A percentile compares a stretch with the other conserved stretches of the same genome.
phyloP scores from a whole-genome alignment of 176 grass and related monocot genomes.

The Tillandsia leiboldiana region DNA sequence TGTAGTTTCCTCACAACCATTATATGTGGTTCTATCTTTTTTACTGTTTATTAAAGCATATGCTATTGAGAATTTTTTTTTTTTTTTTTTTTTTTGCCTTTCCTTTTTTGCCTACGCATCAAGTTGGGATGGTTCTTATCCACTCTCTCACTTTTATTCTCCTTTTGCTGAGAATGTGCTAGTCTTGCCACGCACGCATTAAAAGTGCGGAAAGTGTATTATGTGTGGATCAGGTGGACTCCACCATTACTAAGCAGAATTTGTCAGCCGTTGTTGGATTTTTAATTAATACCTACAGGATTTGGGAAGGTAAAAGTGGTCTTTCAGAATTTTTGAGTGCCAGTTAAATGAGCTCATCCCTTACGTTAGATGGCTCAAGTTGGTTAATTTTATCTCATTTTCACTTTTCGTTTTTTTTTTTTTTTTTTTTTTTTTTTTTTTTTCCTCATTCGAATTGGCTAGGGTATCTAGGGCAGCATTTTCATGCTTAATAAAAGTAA shows the following conservation, averaged over 20 bases:
- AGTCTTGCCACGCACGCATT: background rate
- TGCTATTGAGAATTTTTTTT: background rate
- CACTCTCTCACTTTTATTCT: background rate
- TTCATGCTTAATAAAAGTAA: too few species aligned
- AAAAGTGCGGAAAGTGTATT: background rate
- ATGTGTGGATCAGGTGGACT: background rate
- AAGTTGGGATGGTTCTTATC: background rate
- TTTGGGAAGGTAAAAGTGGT: too few species aligned
- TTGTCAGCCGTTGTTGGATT: too few species aligned
- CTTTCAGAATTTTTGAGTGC: background rate
- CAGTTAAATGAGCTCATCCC: background rate
- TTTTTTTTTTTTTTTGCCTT: background rate
- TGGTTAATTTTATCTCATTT: background rate
- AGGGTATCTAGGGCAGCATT: too few species aligned
- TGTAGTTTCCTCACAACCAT: background rate
- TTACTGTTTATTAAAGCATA: background rate
- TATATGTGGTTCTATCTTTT: background rate
- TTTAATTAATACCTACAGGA: too few species aligned
- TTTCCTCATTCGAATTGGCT: too few species aligned
- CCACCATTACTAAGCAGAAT: background rate
- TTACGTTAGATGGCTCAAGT: background rate
- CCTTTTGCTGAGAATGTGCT: background rate
- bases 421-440: background rate
- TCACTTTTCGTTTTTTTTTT: background rate
- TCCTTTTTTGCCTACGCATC: background rate